A percentile compares a stretch with the other conserved stretches of the same genome.
Conservation (phyloP, 176 grass and related monocot species). For the Oryza glumipatula region DNA sequence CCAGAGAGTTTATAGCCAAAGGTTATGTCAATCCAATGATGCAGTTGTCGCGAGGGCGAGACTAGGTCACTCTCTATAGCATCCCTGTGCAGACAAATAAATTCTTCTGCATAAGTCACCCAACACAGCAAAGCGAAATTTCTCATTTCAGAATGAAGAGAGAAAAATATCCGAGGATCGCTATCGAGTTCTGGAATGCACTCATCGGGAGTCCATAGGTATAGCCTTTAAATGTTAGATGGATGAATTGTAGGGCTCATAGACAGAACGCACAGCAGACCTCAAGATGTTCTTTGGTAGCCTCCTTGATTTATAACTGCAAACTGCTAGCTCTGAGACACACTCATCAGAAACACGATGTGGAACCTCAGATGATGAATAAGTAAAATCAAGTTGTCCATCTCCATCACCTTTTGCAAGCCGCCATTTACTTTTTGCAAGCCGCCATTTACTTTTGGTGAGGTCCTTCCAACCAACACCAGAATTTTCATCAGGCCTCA, state of each 20-base stretch:
- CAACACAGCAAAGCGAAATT: conserved; percentile 86
- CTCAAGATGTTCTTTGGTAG: conserved; percentile 77
- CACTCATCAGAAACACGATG: conserved; percentile 99
- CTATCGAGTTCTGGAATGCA: conserved; percentile 96
- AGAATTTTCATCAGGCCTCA: conserved; percentile 76
- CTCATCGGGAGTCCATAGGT: conserved; percentile 96
- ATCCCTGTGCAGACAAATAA: conserved; percentile 85
- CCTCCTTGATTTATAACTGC: conserved; percentile 99
- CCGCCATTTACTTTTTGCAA: no score
- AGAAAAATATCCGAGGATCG: conserved; percentile 77
- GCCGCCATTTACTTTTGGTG: conserved; percentile 95
- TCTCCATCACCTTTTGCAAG: conserved; percentile 96
- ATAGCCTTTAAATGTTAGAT: conserved; percentile 90
- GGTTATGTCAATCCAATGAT: conserved; percentile 98
- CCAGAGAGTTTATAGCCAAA: conserved; percentile 97
- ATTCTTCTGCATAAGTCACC: conserved; percentile 74
- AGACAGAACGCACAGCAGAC: conserved; percentile 83
- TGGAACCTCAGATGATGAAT: conserved; percentile 87
- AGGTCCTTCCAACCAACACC: conserved; percentile 90
- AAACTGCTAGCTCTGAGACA: conserved; percentile 94
- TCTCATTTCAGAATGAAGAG: conserved; percentile 93
- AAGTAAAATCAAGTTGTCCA: conserved; percentile 98
- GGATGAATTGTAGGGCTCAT: conserved; percentile 98
- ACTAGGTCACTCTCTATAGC: conserved; percentile 83
- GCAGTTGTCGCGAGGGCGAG: conserved; percentile 77